phyloP scores from a whole-genome alignment of 2,329 filamentous ascomycete genomes.

The Penicillium sumatraense region DNA sequence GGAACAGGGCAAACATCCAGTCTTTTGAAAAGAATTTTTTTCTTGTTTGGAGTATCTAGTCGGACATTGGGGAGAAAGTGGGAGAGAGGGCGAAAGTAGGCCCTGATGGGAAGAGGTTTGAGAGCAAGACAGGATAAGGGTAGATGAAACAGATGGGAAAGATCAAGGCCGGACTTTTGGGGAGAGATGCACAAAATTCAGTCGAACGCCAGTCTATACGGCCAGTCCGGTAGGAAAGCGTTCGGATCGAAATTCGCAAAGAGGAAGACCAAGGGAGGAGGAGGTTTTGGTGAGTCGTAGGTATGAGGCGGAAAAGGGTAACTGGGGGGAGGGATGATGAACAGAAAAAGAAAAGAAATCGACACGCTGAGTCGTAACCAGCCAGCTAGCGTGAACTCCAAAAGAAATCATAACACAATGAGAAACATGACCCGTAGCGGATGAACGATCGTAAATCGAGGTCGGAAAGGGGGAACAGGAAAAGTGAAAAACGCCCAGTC shows the following conservation, averaged over 20 bases:
- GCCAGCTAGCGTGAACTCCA: constrained; percentile 40
- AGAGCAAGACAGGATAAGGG: neutral
- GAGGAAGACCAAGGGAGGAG: constrained; percentile 5
- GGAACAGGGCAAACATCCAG: constrained; percentile 22
- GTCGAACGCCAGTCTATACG: constrained; percentile 19
- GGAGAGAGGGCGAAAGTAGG: constrained; percentile 37
- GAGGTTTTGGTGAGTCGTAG: neutral
- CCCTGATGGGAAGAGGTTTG: constrained; percentile 22
- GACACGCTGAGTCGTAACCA: constrained; percentile 39
- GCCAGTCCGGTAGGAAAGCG: constrained; percentile 5
- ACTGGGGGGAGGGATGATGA: constrained; percentile 4
- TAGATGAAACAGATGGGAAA: neutral
- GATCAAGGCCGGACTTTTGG: constrained; percentile 7
- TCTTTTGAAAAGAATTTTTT: constrained; percentile 23
- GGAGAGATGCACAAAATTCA: constrained; percentile 8
- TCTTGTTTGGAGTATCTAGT: constrained; percentile 30
- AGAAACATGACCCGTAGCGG: constrained; percentile 26
- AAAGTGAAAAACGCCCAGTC: constrained; percentile 46
- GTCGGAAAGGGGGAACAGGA: constrained; percentile 25
- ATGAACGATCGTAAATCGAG: constrained; percentile 26
- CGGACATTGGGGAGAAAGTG: constrained; percentile 14
- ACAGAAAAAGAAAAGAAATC: constrained; percentile 11
- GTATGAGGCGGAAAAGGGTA: neutral
- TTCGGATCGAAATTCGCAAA: constrained; percentile 6
- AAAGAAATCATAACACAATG: constrained; percentile 22